A percentile compares a stretch with the other conserved stretches of the same genome.
These are phyloP conservation scores for Trichoderma erinaceum DNA, from an alignment of 495 filamentous ascomycete genomes.

Conservation along the genomic window DNA sequence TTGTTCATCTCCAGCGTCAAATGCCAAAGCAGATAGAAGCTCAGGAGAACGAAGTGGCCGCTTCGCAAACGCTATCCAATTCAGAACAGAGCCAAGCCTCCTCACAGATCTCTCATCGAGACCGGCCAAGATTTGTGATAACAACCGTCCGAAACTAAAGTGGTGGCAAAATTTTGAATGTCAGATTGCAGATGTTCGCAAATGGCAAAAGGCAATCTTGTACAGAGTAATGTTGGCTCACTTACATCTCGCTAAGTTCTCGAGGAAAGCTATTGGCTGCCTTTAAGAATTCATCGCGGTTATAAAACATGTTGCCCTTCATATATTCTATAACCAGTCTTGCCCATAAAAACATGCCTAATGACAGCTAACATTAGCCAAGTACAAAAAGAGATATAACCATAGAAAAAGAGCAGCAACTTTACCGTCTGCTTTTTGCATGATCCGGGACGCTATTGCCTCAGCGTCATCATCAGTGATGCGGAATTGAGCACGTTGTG, in stretches of 20 bases:
- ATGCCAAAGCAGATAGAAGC: conserved; percentile 27
- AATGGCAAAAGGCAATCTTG: no score
- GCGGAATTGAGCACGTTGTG: neutral
- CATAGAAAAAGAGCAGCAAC: neutral
- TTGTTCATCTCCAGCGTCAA: conserved; percentile 19
- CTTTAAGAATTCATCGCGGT: conserved; percentile 20
- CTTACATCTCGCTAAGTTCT: conserved; percentile 26
- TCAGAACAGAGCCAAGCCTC: conserved; percentile 23
- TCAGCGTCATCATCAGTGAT: neutral
- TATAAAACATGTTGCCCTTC: conserved; percentile 27
- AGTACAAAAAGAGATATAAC: conserved; percentile 19
- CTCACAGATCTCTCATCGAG: conserved; percentile 25
- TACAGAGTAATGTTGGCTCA: neutral
- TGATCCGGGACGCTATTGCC: conserved; percentile 16
- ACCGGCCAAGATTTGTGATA: conserved; percentile 21
- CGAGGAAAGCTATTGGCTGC: conserved; percentile 24
- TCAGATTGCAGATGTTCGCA: no score
- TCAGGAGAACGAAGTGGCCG: conserved; percentile 25
- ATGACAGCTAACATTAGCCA: conserved; percentile 6
- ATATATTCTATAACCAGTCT: conserved; percentile 30
- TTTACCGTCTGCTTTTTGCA: conserved; percentile 25
- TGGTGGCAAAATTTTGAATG: no score
- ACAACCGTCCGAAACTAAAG: conserved; percentile 26
- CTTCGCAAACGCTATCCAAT: conserved; percentile 32
- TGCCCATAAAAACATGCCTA: conserved; percentile 34